Evolutionary conservation across 2,329 filamentous ascomycete species (phyloP).

Genomic region (Fusarium sp.): DNA sequence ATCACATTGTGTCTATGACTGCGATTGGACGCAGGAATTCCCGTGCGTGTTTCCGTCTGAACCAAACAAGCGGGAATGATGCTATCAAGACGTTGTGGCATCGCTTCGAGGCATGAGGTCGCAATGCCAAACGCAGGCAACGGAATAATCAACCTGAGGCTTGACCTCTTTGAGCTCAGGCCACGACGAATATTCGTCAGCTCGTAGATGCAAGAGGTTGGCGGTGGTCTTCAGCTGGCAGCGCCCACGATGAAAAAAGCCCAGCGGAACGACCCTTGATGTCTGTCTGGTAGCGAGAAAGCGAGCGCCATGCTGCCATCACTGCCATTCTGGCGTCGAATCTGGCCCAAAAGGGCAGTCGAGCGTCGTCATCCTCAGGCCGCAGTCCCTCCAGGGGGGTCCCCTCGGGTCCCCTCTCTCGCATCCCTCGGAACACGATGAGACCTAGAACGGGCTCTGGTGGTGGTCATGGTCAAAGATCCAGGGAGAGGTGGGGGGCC

Average conservation of each 20-base stretch:
- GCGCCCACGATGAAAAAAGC: conserved; percentile 27
- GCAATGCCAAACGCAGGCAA: conserved; percentile 23
- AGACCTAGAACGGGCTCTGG: conserved; percentile 4
- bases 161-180: conserved; percentile 44
- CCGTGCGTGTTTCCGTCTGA: conserved; percentile 27
- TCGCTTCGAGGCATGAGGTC: conserved; percentile 5
- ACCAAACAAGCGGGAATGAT: conserved; percentile 31
- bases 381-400: conserved; percentile 32
- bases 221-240: conserved; percentile 20
- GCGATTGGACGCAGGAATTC: conserved; percentile 31
- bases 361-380: conserved; percentile 50
- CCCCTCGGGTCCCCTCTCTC: conserved; percentile 1
- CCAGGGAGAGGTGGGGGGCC: conserved; percentile 21
- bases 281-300: neutral
- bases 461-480: neutral
- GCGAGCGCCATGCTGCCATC: conserved; percentile 29
- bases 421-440: conserved; percentile 19
- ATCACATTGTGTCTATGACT: conserved; percentile 11
- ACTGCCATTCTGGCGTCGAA: conserved; percentile 33
- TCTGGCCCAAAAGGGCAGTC: conserved; percentile 41
- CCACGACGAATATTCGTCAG: conserved; percentile 46
- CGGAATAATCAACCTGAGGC: conserved; percentile 39
- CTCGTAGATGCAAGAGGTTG: conserved; percentile 33
- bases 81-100: conserved; percentile 16
- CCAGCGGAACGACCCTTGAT: conserved; percentile 25